These are phyloP conservation scores for Penicillium sp. DNA, from an alignment of 2,329 filamentous ascomycete genomes.

Conservation along the genomic window DNA sequence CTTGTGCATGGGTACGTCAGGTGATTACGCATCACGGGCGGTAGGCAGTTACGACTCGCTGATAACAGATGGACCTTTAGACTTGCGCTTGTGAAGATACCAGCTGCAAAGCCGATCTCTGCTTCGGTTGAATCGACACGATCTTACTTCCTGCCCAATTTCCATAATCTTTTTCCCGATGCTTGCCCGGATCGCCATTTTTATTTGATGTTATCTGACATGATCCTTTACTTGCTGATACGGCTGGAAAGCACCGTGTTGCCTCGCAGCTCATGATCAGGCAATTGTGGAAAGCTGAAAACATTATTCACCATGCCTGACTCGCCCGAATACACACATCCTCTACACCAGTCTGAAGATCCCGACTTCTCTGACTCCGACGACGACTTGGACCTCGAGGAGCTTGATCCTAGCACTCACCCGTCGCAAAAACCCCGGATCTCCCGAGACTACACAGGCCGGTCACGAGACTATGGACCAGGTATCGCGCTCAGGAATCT, in stretches of 20 bases:
- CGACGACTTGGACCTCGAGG: constrained; percentile 47
- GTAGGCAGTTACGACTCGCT: constrained; percentile 9
- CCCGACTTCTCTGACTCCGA: constrained; percentile 39
- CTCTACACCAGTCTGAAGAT: constrained; percentile 32
- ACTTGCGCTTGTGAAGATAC: not conserved
- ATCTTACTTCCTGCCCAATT: not conserved
- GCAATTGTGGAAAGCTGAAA: constrained; percentile 2
- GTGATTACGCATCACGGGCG: constrained; percentile 13
- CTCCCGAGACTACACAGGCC: constrained; percentile 29
- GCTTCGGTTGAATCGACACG: not conserved
- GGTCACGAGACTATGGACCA: constrained; percentile 33
- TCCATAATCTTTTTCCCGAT: constrained; percentile 5
- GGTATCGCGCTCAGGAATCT: constrained; percentile 50
- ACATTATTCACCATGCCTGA: constrained; percentile 32
- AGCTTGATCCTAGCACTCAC: constrained; percentile 42
- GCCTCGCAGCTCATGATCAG: constrained; percentile 16
- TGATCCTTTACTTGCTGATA: constrained; percentile 16
- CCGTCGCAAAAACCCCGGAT: constrained; percentile 20
- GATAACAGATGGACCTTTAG: not conserved
- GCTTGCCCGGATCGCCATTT: constrained; percentile 15
- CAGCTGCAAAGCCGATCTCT: not conserved
- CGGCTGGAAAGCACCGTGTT: constrained; percentile 8
- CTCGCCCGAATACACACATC: constrained; percentile 37
- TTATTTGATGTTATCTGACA: constrained; percentile 15
- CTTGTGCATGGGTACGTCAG: constrained; percentile 2